phyloP scores from a whole-genome alignment of 306 rosid species.

The Erythrophleum fordii region DNA sequence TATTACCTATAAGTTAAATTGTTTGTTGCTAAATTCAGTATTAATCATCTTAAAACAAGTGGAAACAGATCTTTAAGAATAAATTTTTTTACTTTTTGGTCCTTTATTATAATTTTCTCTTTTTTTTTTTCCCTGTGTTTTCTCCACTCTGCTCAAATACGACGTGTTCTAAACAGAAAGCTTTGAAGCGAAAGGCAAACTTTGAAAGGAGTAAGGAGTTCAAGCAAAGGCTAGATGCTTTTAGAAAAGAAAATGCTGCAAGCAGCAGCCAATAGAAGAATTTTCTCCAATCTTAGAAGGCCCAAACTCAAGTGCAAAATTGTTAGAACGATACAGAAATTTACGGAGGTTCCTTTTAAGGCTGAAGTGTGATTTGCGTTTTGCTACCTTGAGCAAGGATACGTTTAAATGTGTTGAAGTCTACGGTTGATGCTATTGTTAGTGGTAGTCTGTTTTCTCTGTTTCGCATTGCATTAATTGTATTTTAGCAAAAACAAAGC shows the following conservation, averaged over 20 bases:
- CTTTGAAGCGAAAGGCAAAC: constrained; percentile 91
- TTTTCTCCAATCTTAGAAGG: constrained; percentile 14
- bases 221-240: constrained; percentile 69
- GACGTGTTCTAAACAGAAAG: constrained; percentile 62
- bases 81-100: too few relatives aligned
- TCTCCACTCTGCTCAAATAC: not conserved
- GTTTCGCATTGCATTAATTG: constrained; percentile 8
- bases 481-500: not conserved
- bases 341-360: not conserved
- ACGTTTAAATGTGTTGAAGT: not conserved
- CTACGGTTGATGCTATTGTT: not conserved
- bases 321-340: not conserved
- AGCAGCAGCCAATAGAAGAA: constrained; percentile 48
- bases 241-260: constrained; percentile 71
- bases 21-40: too few relatives aligned
- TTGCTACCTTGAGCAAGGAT: not conserved
- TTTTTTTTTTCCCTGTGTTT: too few relatives aligned
- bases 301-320: not conserved
- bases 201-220: constrained; percentile 86
- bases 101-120: too few relatives aligned
- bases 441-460: not conserved
- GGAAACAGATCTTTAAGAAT: too few relatives aligned
- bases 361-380: not conserved
- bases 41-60: too few relatives aligned
- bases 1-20: too few relatives aligned